These are phyloP conservation scores for Neurospora pannonica DNA, from an alignment of 495 filamentous ascomycete species.

Conservation along the genomic window DNA sequence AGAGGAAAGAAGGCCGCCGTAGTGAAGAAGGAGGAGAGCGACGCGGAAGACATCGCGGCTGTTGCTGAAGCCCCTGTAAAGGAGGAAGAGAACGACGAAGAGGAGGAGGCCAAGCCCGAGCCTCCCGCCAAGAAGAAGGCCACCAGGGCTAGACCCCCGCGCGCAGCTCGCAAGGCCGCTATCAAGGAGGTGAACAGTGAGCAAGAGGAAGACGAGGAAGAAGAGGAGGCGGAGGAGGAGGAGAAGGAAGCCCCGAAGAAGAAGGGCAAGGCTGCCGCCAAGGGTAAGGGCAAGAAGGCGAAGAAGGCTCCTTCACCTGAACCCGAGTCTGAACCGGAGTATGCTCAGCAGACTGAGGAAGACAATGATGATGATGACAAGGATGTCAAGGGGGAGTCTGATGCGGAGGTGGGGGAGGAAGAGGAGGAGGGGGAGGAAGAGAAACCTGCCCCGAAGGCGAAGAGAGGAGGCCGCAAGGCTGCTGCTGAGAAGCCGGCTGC, in stretches of 20 bases:
- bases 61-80: neutral
- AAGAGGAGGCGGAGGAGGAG: neutral
- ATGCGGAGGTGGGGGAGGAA: slow-evolving; percentile 4
- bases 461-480: slow-evolving; percentile 17
- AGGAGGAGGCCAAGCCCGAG: slow-evolving; percentile 22
- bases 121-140: slow-evolving; percentile 20
- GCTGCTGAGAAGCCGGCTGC: slow-evolving; percentile 10
- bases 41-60: slow-evolving; percentile 19
- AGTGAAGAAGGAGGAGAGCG: slow-evolving; percentile 1
- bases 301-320: slow-evolving; percentile 11
- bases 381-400: neutral
- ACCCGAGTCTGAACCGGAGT: slow-evolving; percentile 10
- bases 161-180: slow-evolving; percentile 12
- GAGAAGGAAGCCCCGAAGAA: slow-evolving; percentile 1
- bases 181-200: slow-evolving; percentile 15
- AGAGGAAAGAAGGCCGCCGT: slow-evolving; percentile 24
- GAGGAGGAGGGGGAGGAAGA: slow-evolving; percentile 8
- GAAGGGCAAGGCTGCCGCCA: neutral
- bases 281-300: slow-evolving; percentile 7
- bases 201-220: slow-evolving; percentile 14
- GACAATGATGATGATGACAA: slow-evolving; percentile 2
- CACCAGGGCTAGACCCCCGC: slow-evolving; percentile 2
- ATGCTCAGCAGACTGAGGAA: slow-evolving; percentile 13
- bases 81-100: slow-evolving; percentile 7
- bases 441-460: slow-evolving; percentile 14